Base-by-base conservation (phyloP, 176 grass and related monocot genomes). In the Lolium rigidum region DNA sequence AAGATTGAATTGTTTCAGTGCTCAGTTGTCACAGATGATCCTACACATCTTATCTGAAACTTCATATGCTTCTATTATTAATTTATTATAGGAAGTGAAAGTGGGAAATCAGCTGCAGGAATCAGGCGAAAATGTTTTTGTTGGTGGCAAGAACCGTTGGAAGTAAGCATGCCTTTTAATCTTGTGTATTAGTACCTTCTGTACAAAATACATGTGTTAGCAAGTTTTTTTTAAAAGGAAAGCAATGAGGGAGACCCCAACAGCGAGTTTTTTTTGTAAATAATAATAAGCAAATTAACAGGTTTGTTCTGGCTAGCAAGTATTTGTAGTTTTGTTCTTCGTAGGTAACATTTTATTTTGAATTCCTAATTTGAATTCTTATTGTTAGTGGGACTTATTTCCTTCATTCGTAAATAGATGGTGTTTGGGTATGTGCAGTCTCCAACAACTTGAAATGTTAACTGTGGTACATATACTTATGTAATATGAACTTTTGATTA, bases 131-230 rank as follows among this genome's bases (percentile, higher is more conserved):
- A 98, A 98, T 84, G 92, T 98, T 22, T 95, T 98, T 91, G 96
- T 94, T 20, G 93, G 96, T 70, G 96, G 96, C 46, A 95, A 98
- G 84, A 94, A 98, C 78, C 90, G 93, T 18, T 98, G 96, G 96
- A 95, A 89, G 96, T 95, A 89, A 80, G 91, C 35, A 75, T 38
- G 50, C 72, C 11, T 47, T 44, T 52, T 49, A 70, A 59, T 62
- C 62, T 68, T 38, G 28, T 20, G 50, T 10, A 20, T 22, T 14
- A 18, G 65, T 20, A 6, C 10, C 46, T 41, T 49, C 18, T 57
- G 63, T 64, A 41, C 59, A 71, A 25, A 71, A 63, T 20, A 73
- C n/a, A 84, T 82, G 60, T 68, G 73, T 46, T 55, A 43, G 10
- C 31, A 74, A 10, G 16, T 35, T 35, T 35, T 35, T 35, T 35